These are phyloP conservation scores for Boletales sp. DNA, from an alignment of 768 basidiomycete genomes.

Conservation along the genomic window DNA sequence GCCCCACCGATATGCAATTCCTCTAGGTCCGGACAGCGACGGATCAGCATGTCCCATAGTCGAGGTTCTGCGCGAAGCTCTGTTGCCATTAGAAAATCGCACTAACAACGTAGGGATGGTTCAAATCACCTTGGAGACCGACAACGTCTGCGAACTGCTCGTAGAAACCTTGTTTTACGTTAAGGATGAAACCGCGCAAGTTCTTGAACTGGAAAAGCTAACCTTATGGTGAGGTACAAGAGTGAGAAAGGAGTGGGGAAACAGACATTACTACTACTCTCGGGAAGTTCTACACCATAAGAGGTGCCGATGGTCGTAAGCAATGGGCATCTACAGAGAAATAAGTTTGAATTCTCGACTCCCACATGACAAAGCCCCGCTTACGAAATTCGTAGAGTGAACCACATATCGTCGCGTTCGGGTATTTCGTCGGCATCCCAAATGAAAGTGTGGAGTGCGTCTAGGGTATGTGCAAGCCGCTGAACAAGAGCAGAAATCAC, in stretches of 20 bases:
- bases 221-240: background rate
- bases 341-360: background rate
- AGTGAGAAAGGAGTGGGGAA: background rate
- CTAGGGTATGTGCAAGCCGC: conserved; percentile 50
- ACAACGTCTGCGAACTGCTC: conserved; percentile 47
- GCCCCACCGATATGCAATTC: conserved; percentile 47
- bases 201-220: conserved; percentile 69
- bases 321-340: conserved; percentile 53
- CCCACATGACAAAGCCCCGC: conserved; percentile 10
- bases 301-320: conserved; percentile 60
- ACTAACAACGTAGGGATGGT: background rate
- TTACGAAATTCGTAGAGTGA: conserved; percentile 64
- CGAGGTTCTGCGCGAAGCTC: conserved; percentile 23
- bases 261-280: conserved; percentile 59
- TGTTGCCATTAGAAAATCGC: conserved; percentile 8
- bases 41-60: conserved; percentile 71
- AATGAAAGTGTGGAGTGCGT: conserved; percentile 61
- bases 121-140: conserved; percentile 48
- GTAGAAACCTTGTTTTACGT: conserved; percentile 60
- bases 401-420: conserved; percentile 76
- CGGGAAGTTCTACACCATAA: conserved; percentile 58
- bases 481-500: conserved; percentile 51
- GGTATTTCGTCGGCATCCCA: conserved; percentile 71
- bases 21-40: conserved; percentile 61
- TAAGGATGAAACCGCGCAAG: conserved; percentile 60